Conservation (phyloP, 495 filamentous ascomycete genomes). For the Schizothecium vesticola region DNA sequence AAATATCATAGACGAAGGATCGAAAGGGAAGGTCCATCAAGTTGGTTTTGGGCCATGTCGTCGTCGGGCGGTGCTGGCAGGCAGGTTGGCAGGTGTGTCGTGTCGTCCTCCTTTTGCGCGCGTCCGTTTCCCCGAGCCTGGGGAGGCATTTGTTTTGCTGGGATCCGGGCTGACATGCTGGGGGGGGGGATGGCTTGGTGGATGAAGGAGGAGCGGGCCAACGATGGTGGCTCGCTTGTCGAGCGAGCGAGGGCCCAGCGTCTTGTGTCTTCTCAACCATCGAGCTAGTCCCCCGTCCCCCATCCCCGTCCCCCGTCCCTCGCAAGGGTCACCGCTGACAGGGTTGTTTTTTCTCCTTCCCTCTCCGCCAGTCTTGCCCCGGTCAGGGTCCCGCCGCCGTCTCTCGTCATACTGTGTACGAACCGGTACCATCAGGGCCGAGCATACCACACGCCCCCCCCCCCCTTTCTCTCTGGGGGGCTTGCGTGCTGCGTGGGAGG, state of each 20-base stretch:
- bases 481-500: conserved; percentile 15
- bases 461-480: not conserved
- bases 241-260: not conserved
- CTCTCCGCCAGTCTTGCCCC: not conserved
- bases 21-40: too few species aligned
- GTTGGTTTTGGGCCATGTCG: too few species aligned
- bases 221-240: not conserved
- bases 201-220: not conserved
- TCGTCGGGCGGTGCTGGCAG: too few species aligned
- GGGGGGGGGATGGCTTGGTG: too few species aligned
- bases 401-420: conserved; percentile 12
- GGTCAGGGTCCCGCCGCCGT: conserved; percentile 8
- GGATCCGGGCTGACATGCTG: not conserved
- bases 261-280: not conserved
- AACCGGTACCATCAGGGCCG: conserved; percentile 12
- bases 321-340: not conserved
- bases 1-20: not conserved
- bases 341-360: not conserved
- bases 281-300: not conserved
- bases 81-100: too few species aligned
- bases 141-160: not conserved
- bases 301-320: not conserved
- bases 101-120: too few species aligned
- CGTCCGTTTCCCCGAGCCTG: not conserved
- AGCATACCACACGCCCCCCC: conserved; percentile 16